phyloP scores from a whole-genome alignment of 106 monocot species.

The Acanthochlamys bracteata region DNA sequence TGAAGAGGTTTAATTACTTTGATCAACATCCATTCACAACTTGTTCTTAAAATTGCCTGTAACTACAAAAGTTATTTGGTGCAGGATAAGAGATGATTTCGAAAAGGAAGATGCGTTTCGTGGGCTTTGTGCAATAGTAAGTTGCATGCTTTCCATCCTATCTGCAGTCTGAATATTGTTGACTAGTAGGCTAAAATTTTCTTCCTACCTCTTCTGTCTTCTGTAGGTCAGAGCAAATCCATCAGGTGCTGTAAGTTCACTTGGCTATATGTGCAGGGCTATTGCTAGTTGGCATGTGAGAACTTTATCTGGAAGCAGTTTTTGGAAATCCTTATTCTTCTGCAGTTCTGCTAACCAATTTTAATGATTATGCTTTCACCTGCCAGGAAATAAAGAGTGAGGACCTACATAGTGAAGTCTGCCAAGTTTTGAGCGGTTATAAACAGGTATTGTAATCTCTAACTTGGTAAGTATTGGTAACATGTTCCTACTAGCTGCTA shows the following conservation, averaged over 20 bases:
- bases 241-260: constrained; percentile 50
- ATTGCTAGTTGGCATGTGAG: constrained; percentile 98
- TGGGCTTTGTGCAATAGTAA: constrained; percentile 91
- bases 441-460: constrained; percentile 61
- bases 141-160: neutral
- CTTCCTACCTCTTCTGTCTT: neutral
- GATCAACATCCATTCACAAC: neutral
- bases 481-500: too few relatives aligned
- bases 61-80: constrained; percentile 9
- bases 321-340: neutral
- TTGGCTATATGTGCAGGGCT: constrained; percentile 65
- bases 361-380: constrained; percentile 1
- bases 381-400: constrained; percentile 81
- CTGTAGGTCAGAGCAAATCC: constrained; percentile 80
- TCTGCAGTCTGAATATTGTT: constrained; percentile 1
- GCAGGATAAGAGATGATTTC: constrained; percentile 94
- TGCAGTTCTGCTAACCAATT: neutral
- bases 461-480: neutral
- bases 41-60: neutral
- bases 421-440: constrained; percentile 80
- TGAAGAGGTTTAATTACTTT: too few relatives aligned
- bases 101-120: constrained; percentile 98
- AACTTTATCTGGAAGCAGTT: neutral
- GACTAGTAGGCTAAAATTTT: neutral
- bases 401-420: constrained; percentile 66